Percentiles rank a stretch among this genome's conserved stretches.
Conservation (phyloP, 208 protist genomes). For the Vickermania ingenoplastis region DNA sequence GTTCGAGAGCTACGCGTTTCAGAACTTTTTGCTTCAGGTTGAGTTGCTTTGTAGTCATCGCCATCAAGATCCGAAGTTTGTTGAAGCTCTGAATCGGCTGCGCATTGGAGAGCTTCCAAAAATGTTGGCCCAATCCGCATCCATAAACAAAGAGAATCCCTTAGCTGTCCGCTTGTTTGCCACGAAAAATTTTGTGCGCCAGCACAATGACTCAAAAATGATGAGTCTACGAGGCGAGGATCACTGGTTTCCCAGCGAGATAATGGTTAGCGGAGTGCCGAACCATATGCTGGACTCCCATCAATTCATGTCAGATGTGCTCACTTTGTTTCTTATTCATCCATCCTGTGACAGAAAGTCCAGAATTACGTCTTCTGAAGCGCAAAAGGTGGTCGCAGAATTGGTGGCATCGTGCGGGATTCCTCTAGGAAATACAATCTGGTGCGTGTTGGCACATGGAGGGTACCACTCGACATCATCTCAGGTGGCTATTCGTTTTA, state of each 20-base stretch:
- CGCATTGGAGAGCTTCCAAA: constrained; percentile 49
- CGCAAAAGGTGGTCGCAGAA: neutral
- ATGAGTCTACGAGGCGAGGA: constrained; percentile 42
- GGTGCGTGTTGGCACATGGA: neutral
- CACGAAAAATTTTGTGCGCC: constrained; percentile 38
- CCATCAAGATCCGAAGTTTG: constrained; percentile 46
- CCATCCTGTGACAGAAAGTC: too few relatives aligned
- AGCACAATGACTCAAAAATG: constrained; percentile 65
- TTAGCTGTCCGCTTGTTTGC: constrained; percentile 66
- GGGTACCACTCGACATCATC: neutral
- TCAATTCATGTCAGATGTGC: neutral
- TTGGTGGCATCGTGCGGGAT: neutral
- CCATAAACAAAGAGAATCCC: constrained; percentile 37
- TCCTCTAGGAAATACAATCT: neutral
- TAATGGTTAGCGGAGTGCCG: constrained; percentile 5
- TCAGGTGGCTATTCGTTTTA: neutral
- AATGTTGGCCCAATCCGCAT: constrained; percentile 44
- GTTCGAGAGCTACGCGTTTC: constrained; percentile 63
- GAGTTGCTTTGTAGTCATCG: constrained; percentile 35
- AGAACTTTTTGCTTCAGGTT: constrained; percentile 45
- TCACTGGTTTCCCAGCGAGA: constrained; percentile 32
- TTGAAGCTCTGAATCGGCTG: constrained; percentile 49
- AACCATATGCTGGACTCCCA: neutral
- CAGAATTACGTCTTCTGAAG: too few relatives aligned
- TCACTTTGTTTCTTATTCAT: neutral